Evolutionary conservation across 2,329 filamentous ascomycete species (phyloP).

Genomic region (Aureobasidium sp.): DNA sequence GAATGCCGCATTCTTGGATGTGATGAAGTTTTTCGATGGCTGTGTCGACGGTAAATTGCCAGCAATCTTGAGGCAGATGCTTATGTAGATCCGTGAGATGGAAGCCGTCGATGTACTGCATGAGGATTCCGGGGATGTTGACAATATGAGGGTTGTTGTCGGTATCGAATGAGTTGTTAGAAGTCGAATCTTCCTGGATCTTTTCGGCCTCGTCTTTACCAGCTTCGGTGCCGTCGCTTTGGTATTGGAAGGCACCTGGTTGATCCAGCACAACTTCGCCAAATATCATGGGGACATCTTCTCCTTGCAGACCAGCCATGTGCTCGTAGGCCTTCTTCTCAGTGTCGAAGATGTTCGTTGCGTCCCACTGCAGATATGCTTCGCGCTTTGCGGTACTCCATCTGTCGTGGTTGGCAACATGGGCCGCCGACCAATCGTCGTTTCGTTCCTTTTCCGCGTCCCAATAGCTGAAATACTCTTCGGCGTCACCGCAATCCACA

Average conservation of each 20-base stretch:
- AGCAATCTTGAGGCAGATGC: background rate
- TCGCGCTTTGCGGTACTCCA: background rate
- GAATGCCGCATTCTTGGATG: background rate
- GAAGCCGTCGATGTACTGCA: background rate
- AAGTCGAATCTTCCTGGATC: background rate
- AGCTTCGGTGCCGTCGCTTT: background rate
- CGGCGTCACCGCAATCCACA: background rate
- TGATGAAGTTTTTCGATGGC: background rate
- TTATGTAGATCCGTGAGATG: background rate
- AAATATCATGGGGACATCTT: background rate
- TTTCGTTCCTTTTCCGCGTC: background rate
- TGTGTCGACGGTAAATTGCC: background rate
- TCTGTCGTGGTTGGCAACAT: background rate
- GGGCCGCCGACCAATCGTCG: background rate
- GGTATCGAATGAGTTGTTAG: background rate
- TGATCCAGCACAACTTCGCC: background rate
- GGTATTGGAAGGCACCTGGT: background rate
- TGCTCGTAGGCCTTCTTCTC: constrained; percentile 1
- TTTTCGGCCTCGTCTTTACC: background rate
- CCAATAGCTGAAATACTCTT: background rate
- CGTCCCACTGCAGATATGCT: background rate
- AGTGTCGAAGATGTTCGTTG: background rate
- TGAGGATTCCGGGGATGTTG: background rate
- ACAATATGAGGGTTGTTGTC: background rate
- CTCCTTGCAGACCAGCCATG: background rate